phyloP scores from a whole-genome alignment of 2,329 filamentous ascomycete genomes.

The Aspergillus pseudoterreus region DNA sequence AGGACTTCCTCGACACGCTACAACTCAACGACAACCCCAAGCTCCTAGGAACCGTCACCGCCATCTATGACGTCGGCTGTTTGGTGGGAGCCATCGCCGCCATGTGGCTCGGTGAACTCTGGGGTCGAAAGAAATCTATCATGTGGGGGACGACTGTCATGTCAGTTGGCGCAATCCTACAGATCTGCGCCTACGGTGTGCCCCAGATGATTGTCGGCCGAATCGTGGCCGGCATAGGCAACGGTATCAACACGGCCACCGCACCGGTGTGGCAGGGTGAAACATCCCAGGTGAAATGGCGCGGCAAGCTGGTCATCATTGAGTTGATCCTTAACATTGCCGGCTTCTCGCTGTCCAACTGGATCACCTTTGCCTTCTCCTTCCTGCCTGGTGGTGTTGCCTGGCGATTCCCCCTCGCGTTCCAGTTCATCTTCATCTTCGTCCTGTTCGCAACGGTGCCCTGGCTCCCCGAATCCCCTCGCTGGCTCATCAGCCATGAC shows the following conservation, averaged over 20 bases:
- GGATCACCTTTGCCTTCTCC: constrained; percentile 42
- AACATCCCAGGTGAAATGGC: constrained; percentile 40
- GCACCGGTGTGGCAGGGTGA: constrained; percentile 50
- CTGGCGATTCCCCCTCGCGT: constrained; percentile 29
- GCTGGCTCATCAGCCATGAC: constrained; percentile 21
- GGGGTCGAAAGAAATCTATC: constrained; percentile 42
- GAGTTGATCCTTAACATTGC: constrained; percentile 26
- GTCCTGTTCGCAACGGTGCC: constrained; percentile 22
- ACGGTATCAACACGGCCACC: constrained; percentile 48
- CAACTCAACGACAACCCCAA: neutral
- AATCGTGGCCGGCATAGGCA: neutral
- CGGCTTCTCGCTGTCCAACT: constrained; percentile 43
- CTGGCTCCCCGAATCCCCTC: constrained; percentile 36
- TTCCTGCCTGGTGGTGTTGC: constrained; percentile 33
- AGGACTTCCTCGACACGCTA: neutral
- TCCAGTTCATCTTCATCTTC: constrained; percentile 29
- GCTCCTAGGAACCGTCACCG: constrained; percentile 5
- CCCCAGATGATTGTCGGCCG: constrained; percentile 39
- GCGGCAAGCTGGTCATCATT: constrained; percentile 24
- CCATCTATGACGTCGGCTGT: constrained; percentile 12
- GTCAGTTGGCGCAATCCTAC: constrained; percentile 43
- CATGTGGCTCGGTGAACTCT: constrained; percentile 39
- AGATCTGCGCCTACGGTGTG: constrained; percentile 39
- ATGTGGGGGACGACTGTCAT: constrained; percentile 41
- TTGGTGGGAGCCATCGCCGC: constrained; percentile 45